phyloP scores from a whole-genome alignment of 179 eudicot species.

The Spergularia azorica region DNA sequence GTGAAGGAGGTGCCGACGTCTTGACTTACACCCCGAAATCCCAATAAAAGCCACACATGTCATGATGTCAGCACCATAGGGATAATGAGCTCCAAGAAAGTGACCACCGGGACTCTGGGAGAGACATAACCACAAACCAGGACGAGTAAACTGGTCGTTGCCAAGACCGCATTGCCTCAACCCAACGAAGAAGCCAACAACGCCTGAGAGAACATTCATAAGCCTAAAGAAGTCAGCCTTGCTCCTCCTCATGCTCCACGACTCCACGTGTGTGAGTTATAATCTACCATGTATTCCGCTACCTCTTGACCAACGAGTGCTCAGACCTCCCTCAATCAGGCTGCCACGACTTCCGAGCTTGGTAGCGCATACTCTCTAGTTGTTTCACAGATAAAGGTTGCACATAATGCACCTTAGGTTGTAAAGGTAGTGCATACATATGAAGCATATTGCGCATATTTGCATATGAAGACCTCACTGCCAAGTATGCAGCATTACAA shows the following conservation, averaged over 20 bases:
- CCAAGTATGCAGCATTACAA: constrained; percentile 40
- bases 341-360: constrained; percentile 39
- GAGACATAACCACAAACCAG: constrained; percentile 26
- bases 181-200: constrained; percentile 26
- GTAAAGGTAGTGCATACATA: constrained; percentile 35
- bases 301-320: constrained; percentile 46
- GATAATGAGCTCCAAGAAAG: constrained; percentile 38
- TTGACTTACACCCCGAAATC: constrained; percentile 32
- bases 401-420: constrained; percentile 48
- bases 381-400: constrained; percentile 46
- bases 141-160: constrained; percentile 34
- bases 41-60: constrained; percentile 38
- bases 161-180: constrained; percentile 37
- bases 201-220: constrained; percentile 34
- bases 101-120: constrained; percentile 30
- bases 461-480: constrained; percentile 44
- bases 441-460: constrained; percentile 49
- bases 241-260: constrained; percentile 41
- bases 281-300: constrained; percentile 51
- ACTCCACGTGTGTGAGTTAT: constrained; percentile 45
- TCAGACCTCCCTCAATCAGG: constrained; percentile 35
- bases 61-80: constrained; percentile 26
- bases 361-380: constrained; percentile 38
- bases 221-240: constrained; percentile 47
- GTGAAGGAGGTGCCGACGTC: constrained; percentile 34